These are phyloP conservation scores for Escallonia rubra DNA, from an alignment of 129 eudicot genomes.

Conservation along the genomic window DNA sequence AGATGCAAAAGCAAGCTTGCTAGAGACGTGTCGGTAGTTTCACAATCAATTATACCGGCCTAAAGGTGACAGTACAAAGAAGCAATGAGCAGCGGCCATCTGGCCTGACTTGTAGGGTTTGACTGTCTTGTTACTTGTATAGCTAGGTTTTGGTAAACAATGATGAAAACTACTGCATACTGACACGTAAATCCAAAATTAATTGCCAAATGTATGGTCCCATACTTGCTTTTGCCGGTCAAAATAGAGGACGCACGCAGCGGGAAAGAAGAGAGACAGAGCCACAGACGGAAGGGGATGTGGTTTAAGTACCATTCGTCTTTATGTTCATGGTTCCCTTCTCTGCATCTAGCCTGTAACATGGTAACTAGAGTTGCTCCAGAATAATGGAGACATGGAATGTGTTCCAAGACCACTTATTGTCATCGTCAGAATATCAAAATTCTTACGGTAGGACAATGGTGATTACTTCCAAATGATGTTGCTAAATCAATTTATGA, in stretches of 20 bases:
- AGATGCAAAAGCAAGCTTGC: neutral
- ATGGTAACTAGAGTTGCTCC: neutral
- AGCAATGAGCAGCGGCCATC: neutral
- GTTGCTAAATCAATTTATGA: too few relatives aligned
- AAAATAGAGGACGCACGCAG: too few relatives aligned
- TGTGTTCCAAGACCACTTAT: conserved; percentile 7
- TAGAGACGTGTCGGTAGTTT: neutral
- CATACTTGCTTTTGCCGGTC: neutral
- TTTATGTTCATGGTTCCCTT: conserved; percentile 12
- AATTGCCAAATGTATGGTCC: neutral
- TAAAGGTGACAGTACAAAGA: neutral
- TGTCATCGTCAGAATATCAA: neutral
- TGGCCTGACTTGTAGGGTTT: neutral
- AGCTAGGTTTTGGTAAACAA: too few relatives aligned
- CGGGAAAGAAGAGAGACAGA: too few relatives aligned
- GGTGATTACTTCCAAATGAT: too few relatives aligned
- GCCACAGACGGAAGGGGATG: neutral
- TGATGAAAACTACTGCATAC: too few relatives aligned
- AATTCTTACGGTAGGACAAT: too few relatives aligned
- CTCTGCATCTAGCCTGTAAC: conserved; percentile 6
- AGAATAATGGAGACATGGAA: conserved; percentile 7
- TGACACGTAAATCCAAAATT: neutral
- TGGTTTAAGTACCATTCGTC: conserved; percentile 17
- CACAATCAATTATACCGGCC: neutral
- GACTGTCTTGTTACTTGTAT: too few relatives aligned